phyloP scores from a whole-genome alignment of 495 filamentous ascomycete species.

The Aspergillus leporis region DNA sequence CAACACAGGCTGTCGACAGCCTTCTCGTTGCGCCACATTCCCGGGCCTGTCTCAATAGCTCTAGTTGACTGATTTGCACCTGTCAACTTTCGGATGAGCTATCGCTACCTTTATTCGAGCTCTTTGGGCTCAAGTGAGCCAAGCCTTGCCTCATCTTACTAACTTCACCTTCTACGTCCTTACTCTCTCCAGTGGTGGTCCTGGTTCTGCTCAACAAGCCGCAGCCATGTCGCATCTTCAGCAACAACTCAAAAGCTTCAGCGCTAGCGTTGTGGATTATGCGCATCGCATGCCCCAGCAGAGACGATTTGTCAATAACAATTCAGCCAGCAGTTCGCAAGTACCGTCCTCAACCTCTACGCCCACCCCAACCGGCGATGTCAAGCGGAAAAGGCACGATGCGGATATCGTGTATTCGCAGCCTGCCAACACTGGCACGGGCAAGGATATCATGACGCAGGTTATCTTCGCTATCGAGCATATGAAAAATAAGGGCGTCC shows the following conservation, averaged over 20 bases:
- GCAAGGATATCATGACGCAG: conserved; percentile 78
- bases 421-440: conserved; percentile 73
- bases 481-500: conserved; percentile 73
- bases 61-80: neutral
- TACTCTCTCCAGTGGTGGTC: neutral
- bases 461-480: conserved; percentile 80
- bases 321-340: conserved; percentile 41
- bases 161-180: conserved; percentile 4
- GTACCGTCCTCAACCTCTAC: conserved; percentile 42
- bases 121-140: conserved; percentile 9
- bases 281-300: conserved; percentile 46
- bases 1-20: conserved; percentile 2
- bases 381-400: conserved; percentile 61
- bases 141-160: conserved; percentile 7
- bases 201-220: neutral
- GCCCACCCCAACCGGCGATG: conserved; percentile 40
- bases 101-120: neutral
- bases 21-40: neutral
- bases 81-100: neutral
- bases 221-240: conserved; percentile 46
- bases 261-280: conserved; percentile 45
- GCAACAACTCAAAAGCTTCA: conserved; percentile 50
- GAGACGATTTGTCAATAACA: conserved; percentile 38
- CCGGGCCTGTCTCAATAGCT: neutral
- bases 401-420: conserved; percentile 71